Conservation (phyloP, 345 rosid genomes). For the Pistacia integerrima region DNA sequence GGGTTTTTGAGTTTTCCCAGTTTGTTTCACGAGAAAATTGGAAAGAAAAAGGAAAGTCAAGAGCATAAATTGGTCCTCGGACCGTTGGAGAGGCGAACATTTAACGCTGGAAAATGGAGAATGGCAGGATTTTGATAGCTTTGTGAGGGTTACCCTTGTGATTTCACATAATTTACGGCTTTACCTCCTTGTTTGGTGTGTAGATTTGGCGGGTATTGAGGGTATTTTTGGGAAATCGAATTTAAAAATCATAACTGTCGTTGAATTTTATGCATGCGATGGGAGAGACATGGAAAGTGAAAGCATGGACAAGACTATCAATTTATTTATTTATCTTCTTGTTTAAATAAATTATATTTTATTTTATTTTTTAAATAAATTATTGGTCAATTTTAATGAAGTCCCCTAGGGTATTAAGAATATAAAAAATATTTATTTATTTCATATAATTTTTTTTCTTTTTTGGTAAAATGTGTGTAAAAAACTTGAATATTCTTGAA, state of each 20-base stretch:
- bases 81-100: constrained; percentile 13
- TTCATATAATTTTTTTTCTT: too few relatives aligned
- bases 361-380: too few relatives aligned
- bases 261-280: constrained; percentile 11
- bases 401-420: too few relatives aligned
- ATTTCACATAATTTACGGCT: background rate
- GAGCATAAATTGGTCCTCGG: constrained; percentile 16
- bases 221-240: background rate
- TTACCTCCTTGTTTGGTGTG: background rate
- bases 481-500: too few relatives aligned
- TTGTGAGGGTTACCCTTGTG: background rate
- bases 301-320: background rate
- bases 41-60: background rate
- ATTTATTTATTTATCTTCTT: too few relatives aligned
- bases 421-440: too few relatives aligned
- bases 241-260: background rate
- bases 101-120: constrained; percentile 8
- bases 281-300: too few relatives aligned
- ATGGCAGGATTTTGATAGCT: background rate
- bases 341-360: too few relatives aligned
- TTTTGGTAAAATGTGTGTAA: too few relatives aligned
- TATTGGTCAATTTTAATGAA: too few relatives aligned
- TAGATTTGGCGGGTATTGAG: background rate
- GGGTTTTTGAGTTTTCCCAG: constrained; percentile 4
- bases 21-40: constrained; percentile 3